Evolutionary conservation across 768 basidiomycete species (phyloP).

Genomic region (Candolleomyces aberdarensis): DNA sequence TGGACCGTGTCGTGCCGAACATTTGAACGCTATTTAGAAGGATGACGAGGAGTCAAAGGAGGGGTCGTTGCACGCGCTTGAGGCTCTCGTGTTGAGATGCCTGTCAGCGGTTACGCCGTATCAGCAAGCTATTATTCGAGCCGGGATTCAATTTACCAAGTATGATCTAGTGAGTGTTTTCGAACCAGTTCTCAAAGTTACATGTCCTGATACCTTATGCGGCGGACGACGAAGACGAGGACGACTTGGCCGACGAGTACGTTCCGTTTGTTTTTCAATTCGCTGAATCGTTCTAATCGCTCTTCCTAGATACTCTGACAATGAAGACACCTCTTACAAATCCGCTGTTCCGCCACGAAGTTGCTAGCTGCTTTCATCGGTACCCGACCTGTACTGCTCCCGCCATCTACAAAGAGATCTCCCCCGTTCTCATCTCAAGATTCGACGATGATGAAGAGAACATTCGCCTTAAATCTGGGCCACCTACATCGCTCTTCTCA

Average conservation of each 20-base stretch:
- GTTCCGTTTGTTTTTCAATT: conserved; percentile 19
- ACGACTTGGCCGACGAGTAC: conserved; percentile 82
- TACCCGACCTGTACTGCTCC: conserved; percentile 86
- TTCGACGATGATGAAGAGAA: conserved; percentile 95
- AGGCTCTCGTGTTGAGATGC: conserved; percentile 84
- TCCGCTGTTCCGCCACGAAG: conserved; percentile 91
- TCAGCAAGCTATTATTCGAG: conserved; percentile 62
- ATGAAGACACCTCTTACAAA: conserved; percentile 99
- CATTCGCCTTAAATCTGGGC: conserved; percentile 84
- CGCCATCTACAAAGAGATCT: conserved; percentile 79
- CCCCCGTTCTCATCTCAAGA: conserved; percentile 85
- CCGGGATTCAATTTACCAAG: conserved; percentile 78
- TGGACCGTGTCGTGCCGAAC: conserved; percentile 65
- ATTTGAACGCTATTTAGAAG: conserved; percentile 65
- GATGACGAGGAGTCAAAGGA: conserved; percentile 87
- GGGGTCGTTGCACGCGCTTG: conserved; percentile 82
- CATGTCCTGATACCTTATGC: conserved; percentile 31
- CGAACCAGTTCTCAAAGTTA: neutral
- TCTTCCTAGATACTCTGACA: conserved; percentile 80
- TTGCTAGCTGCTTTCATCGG: conserved; percentile 80
- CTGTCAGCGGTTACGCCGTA: conserved; percentile 79
- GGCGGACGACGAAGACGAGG: conserved; percentile 59
- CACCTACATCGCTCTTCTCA: conserved; percentile 77
- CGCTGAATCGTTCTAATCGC: conserved; percentile 7
- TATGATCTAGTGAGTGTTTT: conserved; percentile 78